Base-by-base conservation (phyloP, 108 stramenopile genomes). In the Pseudonitzschia pungens region DNA sequence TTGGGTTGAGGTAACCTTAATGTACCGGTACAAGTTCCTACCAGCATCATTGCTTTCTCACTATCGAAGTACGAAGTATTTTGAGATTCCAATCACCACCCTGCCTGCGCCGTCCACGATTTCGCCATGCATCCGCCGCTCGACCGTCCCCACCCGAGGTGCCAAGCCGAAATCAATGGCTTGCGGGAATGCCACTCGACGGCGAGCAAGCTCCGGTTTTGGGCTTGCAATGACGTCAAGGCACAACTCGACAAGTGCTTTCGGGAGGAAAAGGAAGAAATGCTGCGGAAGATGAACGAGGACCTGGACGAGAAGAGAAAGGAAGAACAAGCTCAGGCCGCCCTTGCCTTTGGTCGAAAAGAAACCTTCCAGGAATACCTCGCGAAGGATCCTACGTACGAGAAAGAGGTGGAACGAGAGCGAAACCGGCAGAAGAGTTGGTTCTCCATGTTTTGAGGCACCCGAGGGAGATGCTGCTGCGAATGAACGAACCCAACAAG, bases 61-160 rank as follows among this genome's bases (percentile, higher is more conserved):
- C n/a, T n/a, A n/a, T n/a, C n/a, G n/a, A n/a, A n/a, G n/a, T n/a
- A n/a, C n/a, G n/a, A n/a, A n/a, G n/a, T n/a, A n/a, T n/a, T n/a
- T n/a, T n/a, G n/a, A n/a, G n/a, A n/a, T n/a, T n/a, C n/a, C n/a
- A n/a, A n/a, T n/a, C n/a, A n/a, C n/a, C n/a, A n/a, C n/a, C n/a
- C n/a, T n/a, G n/a, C n/a, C n/a, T n/a, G n/a, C n/a, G n/a, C n/a
- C n/a, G n/a, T n/a, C n/a, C n/a, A n/a, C n/a, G 4, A 36, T 6
- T 36, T 11, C 54, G 58, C 15, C 55, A 97, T 97, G 96, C 96
- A 97, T 74, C 96, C 96, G 9, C 96, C 96, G 29, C 80, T 97
- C 62, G 90, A 93, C 74, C 79, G 96, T 41, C 96, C 96, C 8
- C 96, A 97, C 70, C 96, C 96, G 15, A 84, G 91, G 54, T 97